A percentile compares a stretch with the other conserved stretches of the same genome.
Evolutionary conservation across 2,329 filamentous ascomycete genomes (phyloP).

Genomic region (Sclerotiophoma versabilis): DNA sequence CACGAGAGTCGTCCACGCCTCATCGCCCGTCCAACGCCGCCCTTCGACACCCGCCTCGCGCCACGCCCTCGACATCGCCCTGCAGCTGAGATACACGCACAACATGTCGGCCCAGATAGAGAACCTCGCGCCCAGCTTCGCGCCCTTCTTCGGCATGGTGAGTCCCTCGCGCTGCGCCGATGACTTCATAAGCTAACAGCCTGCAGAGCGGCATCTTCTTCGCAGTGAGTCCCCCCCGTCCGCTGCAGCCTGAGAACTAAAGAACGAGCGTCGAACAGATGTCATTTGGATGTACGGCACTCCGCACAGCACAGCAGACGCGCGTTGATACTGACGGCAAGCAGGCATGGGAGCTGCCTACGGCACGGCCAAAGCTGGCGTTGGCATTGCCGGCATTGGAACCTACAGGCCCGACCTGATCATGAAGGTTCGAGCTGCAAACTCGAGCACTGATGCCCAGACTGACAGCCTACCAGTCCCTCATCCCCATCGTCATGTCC

Average conservation of each 20-base stretch:
- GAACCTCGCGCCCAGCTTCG: slow-evolving; percentile 72
- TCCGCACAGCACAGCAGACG: not conserved
- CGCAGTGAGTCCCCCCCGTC: slow-evolving; percentile 57
- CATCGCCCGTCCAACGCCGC: slow-evolving; percentile 5
- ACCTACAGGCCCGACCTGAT: slow-evolving; percentile 86
- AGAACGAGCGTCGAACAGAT: slow-evolving; percentile 57
- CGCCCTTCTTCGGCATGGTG: slow-evolving; percentile 89
- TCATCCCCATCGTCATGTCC: slow-evolving; percentile 95
- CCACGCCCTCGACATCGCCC: slow-evolving; percentile 2
- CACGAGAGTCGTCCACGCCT: slow-evolving; percentile 3
- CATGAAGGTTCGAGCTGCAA: slow-evolving; percentile 75
- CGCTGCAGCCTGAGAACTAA: slow-evolving; percentile 25
- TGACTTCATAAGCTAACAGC: slow-evolving; percentile 48
- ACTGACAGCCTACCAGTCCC: slow-evolving; percentile 62
- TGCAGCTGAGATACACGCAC: slow-evolving; percentile 9
- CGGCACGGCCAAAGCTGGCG: slow-evolving; percentile 86
- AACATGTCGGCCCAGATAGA: slow-evolving; percentile 32
- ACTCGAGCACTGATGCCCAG: slow-evolving; percentile 2
- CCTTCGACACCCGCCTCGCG: not conserved
- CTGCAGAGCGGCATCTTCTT: slow-evolving; percentile 75
- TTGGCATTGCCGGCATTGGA: slow-evolving; percentile 85
- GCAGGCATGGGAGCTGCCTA: slow-evolving; percentile 78
- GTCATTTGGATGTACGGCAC: slow-evolving; percentile 78
- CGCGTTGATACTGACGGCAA: slow-evolving; percentile 27
- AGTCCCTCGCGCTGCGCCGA: slow-evolving; percentile 45